Evolutionary conservation across 495 filamentous ascomycete genomes (phyloP).

Genomic region (Hypoxylon trugodes): DNA sequence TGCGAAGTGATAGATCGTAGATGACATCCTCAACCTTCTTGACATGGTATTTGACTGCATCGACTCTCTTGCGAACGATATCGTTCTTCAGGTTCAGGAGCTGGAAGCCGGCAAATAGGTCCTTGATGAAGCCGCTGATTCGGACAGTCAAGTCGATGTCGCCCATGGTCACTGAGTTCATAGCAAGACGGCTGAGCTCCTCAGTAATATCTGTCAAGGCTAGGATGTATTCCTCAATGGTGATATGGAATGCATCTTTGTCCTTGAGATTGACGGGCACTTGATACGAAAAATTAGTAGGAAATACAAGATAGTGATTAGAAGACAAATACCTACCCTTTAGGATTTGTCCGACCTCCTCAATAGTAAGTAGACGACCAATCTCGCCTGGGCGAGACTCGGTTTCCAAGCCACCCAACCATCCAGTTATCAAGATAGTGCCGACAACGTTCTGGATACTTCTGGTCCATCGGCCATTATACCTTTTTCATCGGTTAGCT

Average conservation of each 20-base stretch:
- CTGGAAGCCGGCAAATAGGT: conserved; percentile 94
- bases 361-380: conserved; percentile 81
- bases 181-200: conserved; percentile 89
- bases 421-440: conserved; percentile 76
- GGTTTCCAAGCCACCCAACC: conserved; percentile 70
- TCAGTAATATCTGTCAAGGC: conserved; percentile 86
- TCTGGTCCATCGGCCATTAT: conserved; percentile 84
- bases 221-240: conserved; percentile 95
- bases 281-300: conserved; percentile 45
- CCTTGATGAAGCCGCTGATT: conserved; percentile 93
- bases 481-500: conserved; percentile 50
- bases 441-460: conserved; percentile 83
- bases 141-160: conserved; percentile 83
- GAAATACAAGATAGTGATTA: neutral
- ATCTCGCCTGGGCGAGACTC: conserved; percentile 50
- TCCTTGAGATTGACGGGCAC: conserved; percentile 97
- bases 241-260: conserved; percentile 89
- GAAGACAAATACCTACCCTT: conserved; percentile 62
- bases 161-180: conserved; percentile 93
- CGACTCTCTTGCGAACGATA: conserved; percentile 81
- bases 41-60: conserved; percentile 95
- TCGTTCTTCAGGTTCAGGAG: conserved; percentile 98
- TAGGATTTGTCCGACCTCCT: conserved; percentile 81
- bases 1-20: conserved; percentile 89
- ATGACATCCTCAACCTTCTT: conserved; percentile 99